Evolutionary conservation across 495 filamentous ascomycete species (phyloP).

Genomic region (Hypomontagnella monticulosa): DNA sequence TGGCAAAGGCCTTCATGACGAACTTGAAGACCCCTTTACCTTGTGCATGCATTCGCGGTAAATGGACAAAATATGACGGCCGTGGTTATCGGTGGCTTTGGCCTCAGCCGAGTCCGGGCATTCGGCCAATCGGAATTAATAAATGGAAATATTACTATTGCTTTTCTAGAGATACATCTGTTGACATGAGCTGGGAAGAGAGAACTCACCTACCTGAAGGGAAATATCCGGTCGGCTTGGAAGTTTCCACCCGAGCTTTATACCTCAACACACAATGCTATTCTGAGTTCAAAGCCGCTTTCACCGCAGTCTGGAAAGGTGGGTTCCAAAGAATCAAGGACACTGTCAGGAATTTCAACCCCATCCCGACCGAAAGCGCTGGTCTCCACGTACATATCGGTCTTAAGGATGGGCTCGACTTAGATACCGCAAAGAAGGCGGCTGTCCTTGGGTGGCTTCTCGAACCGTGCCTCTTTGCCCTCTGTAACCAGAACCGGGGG

Average conservation of each 20-base stretch:
- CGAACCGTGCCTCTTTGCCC: slow-evolving; percentile 14
- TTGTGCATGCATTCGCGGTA: slow-evolving; percentile 7
- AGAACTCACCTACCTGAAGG: not conserved
- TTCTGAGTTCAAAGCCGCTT: slow-evolving; percentile 9
- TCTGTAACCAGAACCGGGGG: slow-evolving; percentile 4
- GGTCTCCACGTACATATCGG: slow-evolving; percentile 14
- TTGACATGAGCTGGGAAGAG: not conserved
- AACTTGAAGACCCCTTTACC: slow-evolving; percentile 2
- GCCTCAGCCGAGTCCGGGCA: no score
- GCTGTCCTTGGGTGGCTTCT: slow-evolving; percentile 12
- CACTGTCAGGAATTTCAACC: not conserved
- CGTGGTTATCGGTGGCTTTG: slow-evolving; percentile 2
- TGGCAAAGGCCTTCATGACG: slow-evolving; percentile 7
- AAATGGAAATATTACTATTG: slow-evolving; percentile 14
- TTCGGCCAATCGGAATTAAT: no score
- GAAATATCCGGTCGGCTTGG: slow-evolving; percentile 5
- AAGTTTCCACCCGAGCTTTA: slow-evolving; percentile 13
- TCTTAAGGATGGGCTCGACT: slow-evolving; percentile 3
- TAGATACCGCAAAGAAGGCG: slow-evolving; percentile 7
- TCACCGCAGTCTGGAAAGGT: not conserved
- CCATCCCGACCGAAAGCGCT: not conserved
- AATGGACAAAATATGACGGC: slow-evolving; percentile 13
- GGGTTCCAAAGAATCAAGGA: not conserved
- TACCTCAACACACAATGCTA: slow-evolving; percentile 3
- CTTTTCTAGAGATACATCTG: slow-evolving; percentile 3